Evolutionary conservation across 352 stramenopile species (phyloP), one percentile per base, ranked within the genome.

Genomic region (Plasmopara muralis): DNA sequence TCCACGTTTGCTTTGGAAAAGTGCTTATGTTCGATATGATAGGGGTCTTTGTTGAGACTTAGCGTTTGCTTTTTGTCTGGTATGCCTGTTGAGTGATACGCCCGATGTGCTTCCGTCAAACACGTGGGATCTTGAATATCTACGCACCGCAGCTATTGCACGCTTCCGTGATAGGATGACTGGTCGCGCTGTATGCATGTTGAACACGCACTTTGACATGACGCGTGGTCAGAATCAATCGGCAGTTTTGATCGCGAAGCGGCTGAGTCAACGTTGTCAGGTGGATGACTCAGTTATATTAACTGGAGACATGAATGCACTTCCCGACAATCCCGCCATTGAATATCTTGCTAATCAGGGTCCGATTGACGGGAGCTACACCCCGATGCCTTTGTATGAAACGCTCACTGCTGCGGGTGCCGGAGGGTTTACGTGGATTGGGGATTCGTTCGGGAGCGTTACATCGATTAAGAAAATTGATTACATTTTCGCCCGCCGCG

Each of bases 121-220:
- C 54, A 73, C 70, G 14, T 89, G 78, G 78, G 57, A 65, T 29
- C 60, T 87, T 31, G 55, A 85, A 59, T 89, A 87, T 38, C 41
- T 85, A 8, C 74, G 78, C 18, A 60, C 72, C 0, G 74, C 64
- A 9, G 72, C 84, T 33, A 55, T 87, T 8, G 76, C 64, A 10
- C 76, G 78, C 35, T 86, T 89, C 39, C 60, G 50, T 9, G 60
- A 77, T 35, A 70, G 60, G n/a, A 33, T 25, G 6, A 65, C 44
- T 4, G 29, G 43, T 5, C 43, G 59, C 39, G 64, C 55, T 0
- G 55, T 86, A 18, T 89, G 78, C 57, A 82, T 89, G 59, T 64
- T 89, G 46, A 89, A 89, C 63, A 89, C 78, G 14, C 78, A 87
- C 58, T 89, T 72, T 45, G 78, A 89, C 51, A 83, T 87, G 28